Evolutionary conservation across 768 basidiomycete species (phyloP).

Genomic region (Calocybe cyanea): DNA sequence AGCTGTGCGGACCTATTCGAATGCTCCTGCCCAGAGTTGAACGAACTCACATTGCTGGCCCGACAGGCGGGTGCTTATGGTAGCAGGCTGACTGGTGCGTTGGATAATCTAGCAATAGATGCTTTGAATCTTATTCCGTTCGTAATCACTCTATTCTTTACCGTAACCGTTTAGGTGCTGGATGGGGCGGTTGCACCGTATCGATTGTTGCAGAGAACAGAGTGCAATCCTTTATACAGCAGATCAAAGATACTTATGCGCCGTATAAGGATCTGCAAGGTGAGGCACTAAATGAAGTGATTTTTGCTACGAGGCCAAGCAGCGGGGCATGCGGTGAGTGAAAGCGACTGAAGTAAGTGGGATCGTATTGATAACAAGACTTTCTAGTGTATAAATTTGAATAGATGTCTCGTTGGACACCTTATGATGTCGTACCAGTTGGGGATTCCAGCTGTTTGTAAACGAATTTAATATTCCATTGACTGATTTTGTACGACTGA

Average conservation of each 20-base stretch:
- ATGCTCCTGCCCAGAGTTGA: conserved; percentile 77
- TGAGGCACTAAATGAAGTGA: conserved; percentile 56
- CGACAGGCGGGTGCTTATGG: conserved; percentile 73
- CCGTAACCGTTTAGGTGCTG: conserved; percentile 53
- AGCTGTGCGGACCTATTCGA: conserved; percentile 70
- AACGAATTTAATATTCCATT: too few species aligned
- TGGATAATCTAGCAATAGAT: neutral
- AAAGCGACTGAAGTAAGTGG: neutral
- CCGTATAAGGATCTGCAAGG: conserved; percentile 61
- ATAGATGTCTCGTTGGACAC: neutral
- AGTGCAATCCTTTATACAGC: conserved; percentile 61
- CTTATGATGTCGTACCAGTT: too few species aligned
- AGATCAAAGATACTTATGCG: conserved; percentile 54
- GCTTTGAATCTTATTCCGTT: too few species aligned
- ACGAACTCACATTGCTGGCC: conserved; percentile 64
- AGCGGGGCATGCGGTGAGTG: conserved; percentile 66
- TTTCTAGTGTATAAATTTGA: neutral
- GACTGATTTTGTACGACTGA: too few species aligned
- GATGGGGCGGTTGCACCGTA: conserved; percentile 90
- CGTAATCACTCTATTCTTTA: neutral
- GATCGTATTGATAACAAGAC: neutral
- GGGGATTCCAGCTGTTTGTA: too few species aligned
- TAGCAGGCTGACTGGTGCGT: conserved; percentile 74
- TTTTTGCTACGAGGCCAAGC: conserved; percentile 83
- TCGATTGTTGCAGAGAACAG: conserved; percentile 67